Evolutionary conservation across 768 basidiomycete species (phyloP), one percentile per base, ranked within the genome.

Genomic region (Amanita subjunquillea): DNA sequence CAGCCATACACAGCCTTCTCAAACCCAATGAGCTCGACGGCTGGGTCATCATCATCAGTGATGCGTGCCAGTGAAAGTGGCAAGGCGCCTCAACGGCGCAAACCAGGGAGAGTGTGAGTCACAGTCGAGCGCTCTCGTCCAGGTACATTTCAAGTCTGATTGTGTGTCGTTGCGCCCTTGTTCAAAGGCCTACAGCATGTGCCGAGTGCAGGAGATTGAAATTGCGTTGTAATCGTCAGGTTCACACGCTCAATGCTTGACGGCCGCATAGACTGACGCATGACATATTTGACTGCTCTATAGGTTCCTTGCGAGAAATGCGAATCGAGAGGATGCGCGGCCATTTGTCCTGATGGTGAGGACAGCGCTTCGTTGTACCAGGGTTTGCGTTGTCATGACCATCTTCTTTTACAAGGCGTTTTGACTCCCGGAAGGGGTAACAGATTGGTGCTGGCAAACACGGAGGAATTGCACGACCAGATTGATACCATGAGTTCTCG

Each of bases 291-390:
- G 20, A 3, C 25, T 32, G 17, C 20, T 12, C 7, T 51, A 23
- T 58, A 88, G 85, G 74, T 87, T 32, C 87, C 87, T 9, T 90
- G 87, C 67, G 82, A 83, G 65, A 87, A 80, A 63, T 90, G 87
- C 61, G 77, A 78, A 22, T 82, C 83, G 53, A 73, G 86, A 60
- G 87, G 87, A 32, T 89, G 85, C 60, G 79, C 78, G 22, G 70
- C 79, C 15, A 83, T 89, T 53, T 90, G 87, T 66, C 87, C 87
- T n/a, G 79, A 83, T 52, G 87, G 87, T 83, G 57, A 41, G 62
- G 50, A 17, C 13, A 48, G 2, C 32, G 6, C 2, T 48, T n/a
- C n/a, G 17, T 4, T 25, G 30, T 12, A 27, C 23, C 23, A n/a
- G 3, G 48, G 6, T 49, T n/a, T 3, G 3, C 30, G 7, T 46